Percentiles rank a stretch among this genome's conserved stretches.
Evolutionary conservation across 306 rosid species (phyloP).

Genomic region (Lagenaria siceraria): DNA sequence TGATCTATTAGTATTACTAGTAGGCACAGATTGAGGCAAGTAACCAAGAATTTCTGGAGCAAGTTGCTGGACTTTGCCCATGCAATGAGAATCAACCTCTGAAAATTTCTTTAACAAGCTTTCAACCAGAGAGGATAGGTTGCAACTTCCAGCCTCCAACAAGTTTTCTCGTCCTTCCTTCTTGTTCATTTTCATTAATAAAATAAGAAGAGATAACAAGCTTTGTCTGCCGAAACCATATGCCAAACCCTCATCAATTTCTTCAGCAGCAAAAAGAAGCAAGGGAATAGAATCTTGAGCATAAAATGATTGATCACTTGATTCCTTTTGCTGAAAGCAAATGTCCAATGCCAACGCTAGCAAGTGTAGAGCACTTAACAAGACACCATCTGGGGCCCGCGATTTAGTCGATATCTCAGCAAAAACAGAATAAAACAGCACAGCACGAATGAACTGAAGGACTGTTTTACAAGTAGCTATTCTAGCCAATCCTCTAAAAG

Average conservation of each 20-base stretch:
- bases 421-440: constrained; percentile 67
- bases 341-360: constrained; percentile 70
- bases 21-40: constrained; percentile 28
- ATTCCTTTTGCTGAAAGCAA: constrained; percentile 51
- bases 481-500: constrained; percentile 60
- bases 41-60: constrained; percentile 61
- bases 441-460: constrained; percentile 72
- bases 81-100: constrained; percentile 58
- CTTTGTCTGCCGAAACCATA: constrained; percentile 56
- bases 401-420: constrained; percentile 50
- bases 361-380: constrained; percentile 74
- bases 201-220: constrained; percentile 81
- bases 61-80: constrained; percentile 53
- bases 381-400: constrained; percentile 85
- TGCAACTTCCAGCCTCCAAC: constrained; percentile 54
- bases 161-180: constrained; percentile 34
- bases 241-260: constrained; percentile 28
- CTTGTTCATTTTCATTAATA: constrained; percentile 57
- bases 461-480: constrained; percentile 76
- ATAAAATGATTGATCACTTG: constrained; percentile 20
- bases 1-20: constrained; percentile 25
- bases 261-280: constrained; percentile 52
- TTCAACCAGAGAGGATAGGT: constrained; percentile 50
- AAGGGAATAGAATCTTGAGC: constrained; percentile 45
- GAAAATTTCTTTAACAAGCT: constrained; percentile 77